Evolutionary conservation across 192 early-diverging fungal species (phyloP), one percentile per base, ranked within the genome.

Genomic region (Linnemannia schmuckeri): DNA sequence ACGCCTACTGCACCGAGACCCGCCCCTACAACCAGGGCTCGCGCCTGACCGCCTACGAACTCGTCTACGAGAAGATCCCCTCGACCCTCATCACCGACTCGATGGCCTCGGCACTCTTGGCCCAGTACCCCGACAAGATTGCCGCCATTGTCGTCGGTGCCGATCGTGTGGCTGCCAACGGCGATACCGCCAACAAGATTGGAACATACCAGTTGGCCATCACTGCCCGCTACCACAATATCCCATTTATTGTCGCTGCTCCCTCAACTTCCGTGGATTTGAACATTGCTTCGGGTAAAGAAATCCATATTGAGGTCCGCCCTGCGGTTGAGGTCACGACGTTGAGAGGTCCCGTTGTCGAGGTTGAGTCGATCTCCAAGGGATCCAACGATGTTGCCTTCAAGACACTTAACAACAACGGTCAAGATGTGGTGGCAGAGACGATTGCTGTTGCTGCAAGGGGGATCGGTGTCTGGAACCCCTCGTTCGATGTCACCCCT

Each of bases 131-230:
- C 0, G 77, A 81, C 70, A 70, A 89, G 46, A 93, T 98, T 35
- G 85, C 92, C 3, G 99, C 97, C 42, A 95, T 99, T 49, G 92
- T 99, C 44, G 98, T 99, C 3, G 98, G 98, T 47, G 98, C 98
- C 0, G 98, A 99, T 78, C 94, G 98, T 72, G 97, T 99, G 3
- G 97, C 98, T 10, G 93, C 94, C 13, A 99, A 99, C 84, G 98
- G 98, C 61, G 98, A 99, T 80, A 99, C 98, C 0, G 97, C 98
- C 41, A 99, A 99, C 90, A 99, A 99, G 88, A 99, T 99, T 77
- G 98, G 98, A 20, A 99, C 98, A 9, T 99, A 99, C 77, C 98
- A 99, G 83, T 89, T 99, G 69, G 98, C 98, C 33, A 97, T 99
- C 78, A 90, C 95, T 12, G 98, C 98, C 15, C 91, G 90, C 63